Percentiles rank a stretch among this genome's conserved stretches.
phyloP scores from a whole-genome alignment of 1,139 yeast genomes.

The Kazachstania sp. region DNA sequence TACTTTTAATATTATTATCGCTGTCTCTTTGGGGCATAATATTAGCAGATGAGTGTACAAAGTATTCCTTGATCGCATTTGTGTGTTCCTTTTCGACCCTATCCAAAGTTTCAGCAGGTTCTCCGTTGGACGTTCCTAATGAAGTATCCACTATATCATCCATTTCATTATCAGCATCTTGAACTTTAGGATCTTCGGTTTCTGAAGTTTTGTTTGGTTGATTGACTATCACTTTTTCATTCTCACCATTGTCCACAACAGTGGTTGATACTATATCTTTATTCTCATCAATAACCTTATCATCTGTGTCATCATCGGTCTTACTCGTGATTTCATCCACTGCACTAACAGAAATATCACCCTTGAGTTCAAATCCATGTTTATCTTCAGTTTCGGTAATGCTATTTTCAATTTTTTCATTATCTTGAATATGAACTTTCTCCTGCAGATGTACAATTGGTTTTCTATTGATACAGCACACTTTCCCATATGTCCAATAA shows the following conservation, averaged over 20 bases:
- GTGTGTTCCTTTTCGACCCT: not conserved
- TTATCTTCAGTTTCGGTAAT: not conserved
- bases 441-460: not conserved
- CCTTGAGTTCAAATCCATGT: too few species aligned
- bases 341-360: too few species aligned
- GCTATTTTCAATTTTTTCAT: too few species aligned
- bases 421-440: too few species aligned
- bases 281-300: not conserved
- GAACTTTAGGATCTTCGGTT: not conserved
- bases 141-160: not conserved
- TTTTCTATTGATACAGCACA: conserved; percentile 45
- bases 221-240: not conserved
- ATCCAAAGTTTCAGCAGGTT: not conserved
- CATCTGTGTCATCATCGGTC: too few species aligned
- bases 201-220: not conserved
- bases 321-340: too few species aligned
- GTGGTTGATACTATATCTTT: too few species aligned
- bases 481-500: conserved; percentile 69
- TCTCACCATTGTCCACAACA: too few species aligned
- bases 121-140: too few species aligned
- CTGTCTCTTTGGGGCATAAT: too few species aligned
- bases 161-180: not conserved
- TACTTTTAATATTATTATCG: too few species aligned
- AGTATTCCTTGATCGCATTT: not conserved
- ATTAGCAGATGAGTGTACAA: too few species aligned